Conservation (phyloP, 1,284 basidiomycete genomes). For the Schizophyllum amplum region DNA sequence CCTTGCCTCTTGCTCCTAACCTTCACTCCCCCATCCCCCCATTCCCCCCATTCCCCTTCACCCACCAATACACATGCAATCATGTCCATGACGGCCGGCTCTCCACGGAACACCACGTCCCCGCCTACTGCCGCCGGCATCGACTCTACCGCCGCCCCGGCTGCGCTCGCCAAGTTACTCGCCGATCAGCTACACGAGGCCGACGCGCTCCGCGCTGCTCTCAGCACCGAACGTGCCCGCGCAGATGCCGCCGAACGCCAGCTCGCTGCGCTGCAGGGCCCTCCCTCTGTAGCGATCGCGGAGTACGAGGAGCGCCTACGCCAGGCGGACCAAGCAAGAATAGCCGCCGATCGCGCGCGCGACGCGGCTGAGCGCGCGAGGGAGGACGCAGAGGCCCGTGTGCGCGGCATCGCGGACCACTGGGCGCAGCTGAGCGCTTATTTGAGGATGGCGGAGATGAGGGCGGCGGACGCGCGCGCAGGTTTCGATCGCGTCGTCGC, state of each 20-base stretch:
- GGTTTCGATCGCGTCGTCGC: constrained; percentile 42
- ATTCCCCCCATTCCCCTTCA: background rate
- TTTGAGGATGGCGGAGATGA: constrained; percentile 35
- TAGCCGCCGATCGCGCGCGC: constrained; percentile 10
- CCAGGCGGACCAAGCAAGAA: background rate
- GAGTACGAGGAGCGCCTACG: constrained; percentile 41
- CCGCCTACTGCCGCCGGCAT: background rate
- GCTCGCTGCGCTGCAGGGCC: constrained; percentile 21
- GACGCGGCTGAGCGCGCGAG: constrained; percentile 42
- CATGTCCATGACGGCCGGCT: background rate
- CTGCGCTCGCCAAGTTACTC: constrained; percentile 51
- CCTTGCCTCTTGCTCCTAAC: too few relatives aligned
- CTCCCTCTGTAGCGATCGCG: constrained; percentile 17
- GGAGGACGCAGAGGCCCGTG: constrained; percentile 48
- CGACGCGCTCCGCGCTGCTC: constrained; percentile 43
- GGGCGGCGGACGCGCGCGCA: constrained; percentile 40
- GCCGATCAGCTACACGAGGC: constrained; percentile 40
- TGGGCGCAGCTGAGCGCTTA: constrained; percentile 50
- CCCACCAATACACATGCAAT: background rate
- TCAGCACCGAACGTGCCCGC: constrained; percentile 30
- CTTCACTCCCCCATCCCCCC: background rate
- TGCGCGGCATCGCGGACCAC: constrained; percentile 37
- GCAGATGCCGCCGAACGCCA: constrained; percentile 49
- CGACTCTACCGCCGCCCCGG: constrained; percentile 11
- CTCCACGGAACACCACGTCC: background rate